Percentiles rank a stretch among this genome's conserved stretches.
Evolutionary conservation across 2,329 filamentous ascomycete species (phyloP).

Genomic region (Stemphylium lycopersici): DNA sequence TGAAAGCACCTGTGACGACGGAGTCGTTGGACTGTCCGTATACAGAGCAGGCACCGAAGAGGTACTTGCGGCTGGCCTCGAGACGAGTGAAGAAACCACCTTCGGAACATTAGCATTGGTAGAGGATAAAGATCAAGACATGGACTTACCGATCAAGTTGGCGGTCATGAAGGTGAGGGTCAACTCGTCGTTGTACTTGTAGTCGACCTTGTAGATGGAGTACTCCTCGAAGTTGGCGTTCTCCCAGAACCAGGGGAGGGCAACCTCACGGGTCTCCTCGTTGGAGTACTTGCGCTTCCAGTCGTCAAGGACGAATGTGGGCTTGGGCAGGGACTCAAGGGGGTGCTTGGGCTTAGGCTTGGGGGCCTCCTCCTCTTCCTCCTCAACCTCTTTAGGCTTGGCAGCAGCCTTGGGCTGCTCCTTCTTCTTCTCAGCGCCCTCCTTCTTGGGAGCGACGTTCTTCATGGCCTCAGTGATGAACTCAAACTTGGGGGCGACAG

Average conservation of each 20-base stretch:
- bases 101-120: conserved; percentile 33
- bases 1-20: conserved; percentile 89
- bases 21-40: conserved; percentile 90
- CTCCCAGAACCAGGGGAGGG: conserved; percentile 98
- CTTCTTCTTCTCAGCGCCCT: conserved; percentile 72
- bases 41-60: conserved; percentile 90
- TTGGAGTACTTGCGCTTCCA: conserved; percentile 99
- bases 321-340: conserved; percentile 79
- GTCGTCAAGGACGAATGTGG: conserved; percentile 87
- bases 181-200: conserved; percentile 99
- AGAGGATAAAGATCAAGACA: not conserved
- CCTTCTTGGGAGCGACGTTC: conserved; percentile 75
- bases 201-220: conserved; percentile 91
- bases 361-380: conserved; percentile 66
- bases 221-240: conserved; percentile 93
- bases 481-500: conserved; percentile 74
- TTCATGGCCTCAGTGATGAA: conserved; percentile 83
- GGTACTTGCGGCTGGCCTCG: conserved; percentile 95
- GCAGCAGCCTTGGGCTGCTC: conserved; percentile 65
- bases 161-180: conserved; percentile 98
- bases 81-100: conserved; percentile 96
- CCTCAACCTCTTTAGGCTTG: conserved; percentile 62
- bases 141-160: conserved; percentile 82
- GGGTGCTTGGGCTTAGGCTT: conserved; percentile 97
- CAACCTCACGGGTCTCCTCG: conserved; percentile 78